Evolutionary conservation across 495 filamentous ascomycete genomes (phyloP).

Genomic region (Hapsidospora chrysogenum): DNA sequence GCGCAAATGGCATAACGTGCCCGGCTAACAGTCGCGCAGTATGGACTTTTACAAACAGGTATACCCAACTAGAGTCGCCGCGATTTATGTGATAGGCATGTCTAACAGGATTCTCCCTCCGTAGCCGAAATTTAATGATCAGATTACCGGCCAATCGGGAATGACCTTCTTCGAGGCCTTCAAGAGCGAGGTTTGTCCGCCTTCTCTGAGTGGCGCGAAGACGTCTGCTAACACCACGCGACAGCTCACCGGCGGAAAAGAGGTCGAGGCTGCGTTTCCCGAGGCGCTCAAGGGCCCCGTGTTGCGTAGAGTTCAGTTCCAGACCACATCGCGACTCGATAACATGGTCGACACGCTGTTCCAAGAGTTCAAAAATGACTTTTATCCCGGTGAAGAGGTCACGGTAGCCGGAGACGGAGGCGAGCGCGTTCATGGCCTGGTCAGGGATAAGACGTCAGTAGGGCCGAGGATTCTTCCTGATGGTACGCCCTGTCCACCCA

Average conservation of each 20-base stretch:
- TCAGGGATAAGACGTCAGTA: constrained; percentile 78
- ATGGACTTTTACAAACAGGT: constrained; percentile 92
- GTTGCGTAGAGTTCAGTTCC: constrained; percentile 78
- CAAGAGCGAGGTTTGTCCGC: constrained; percentile 66
- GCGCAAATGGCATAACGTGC: constrained; percentile 1
- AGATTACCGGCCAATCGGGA: constrained; percentile 85
- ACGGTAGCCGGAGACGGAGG: constrained; percentile 49
- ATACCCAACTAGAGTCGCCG: constrained; percentile 8
- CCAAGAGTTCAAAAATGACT: constrained; percentile 83
- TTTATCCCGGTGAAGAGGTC: constrained; percentile 82
- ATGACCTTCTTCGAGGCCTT: constrained; percentile 89
- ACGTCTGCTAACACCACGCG: neutral
- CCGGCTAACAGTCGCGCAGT: constrained; percentile 26
- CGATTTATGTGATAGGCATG: no score
- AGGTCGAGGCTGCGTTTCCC: constrained; percentile 82
- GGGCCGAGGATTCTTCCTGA: constrained; percentile 38
- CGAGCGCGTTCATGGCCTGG: constrained; percentile 56
- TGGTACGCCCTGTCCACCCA: constrained; percentile 46
- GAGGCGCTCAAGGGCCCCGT: constrained; percentile 85
- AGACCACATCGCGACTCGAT: constrained; percentile 79
- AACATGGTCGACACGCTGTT: constrained; percentile 50
- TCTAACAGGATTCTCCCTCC: no score
- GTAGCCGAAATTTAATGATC: constrained; percentile 79
- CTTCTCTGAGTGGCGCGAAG: neutral
- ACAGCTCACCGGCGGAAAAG: constrained; percentile 68